Evolutionary conservation across 164 flowering plant genomes (phyloP), one percentile per base, ranked within the genome.

Genomic region (Brasenia schreberi): DNA sequence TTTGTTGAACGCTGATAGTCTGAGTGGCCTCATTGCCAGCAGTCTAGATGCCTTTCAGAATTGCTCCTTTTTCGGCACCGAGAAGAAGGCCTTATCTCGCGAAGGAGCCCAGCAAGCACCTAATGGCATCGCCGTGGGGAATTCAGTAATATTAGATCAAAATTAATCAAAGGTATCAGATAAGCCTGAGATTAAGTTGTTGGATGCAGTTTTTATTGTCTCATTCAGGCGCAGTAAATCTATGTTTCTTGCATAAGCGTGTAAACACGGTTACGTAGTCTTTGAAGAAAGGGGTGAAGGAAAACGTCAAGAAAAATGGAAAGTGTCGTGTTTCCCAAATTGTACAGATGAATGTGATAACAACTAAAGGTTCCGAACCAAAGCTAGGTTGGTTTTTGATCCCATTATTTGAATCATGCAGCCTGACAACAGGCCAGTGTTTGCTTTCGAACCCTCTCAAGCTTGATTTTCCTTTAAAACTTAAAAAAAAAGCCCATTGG

Each of bases 41-140:
- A 72, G 79, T 71, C 70, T 63, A 63, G 77, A 77, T 60, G 71
- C 75, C 58, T 59, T 71, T 23, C 75, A 74, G 62, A 74, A 66
- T 61, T 65, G 64, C 16, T 74, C 71, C 17, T 45, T 64, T 19
- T 66, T 62, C 56, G n/a, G 19, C 12, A 45, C 42, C 18, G 73
- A 69, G 19, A 18, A 6, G 19, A 69, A 67, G 56, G 67, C 43
- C 72, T 12, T 64, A 42, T 53, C 73, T 10, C 10, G 62, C 3
- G 27, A 60, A 60, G 10, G 56, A 9, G 14, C 56, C 12, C 56
- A 49, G 14, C 56, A 49, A 49, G 16, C 16, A 14, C 56, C 56
- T 49, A 49, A 6, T 14, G 16, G 56, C 56, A 14, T 49, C 10
- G 56, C 56, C 10, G 1, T 49, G 56, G 56, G 56, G 16, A 49